phyloP scores from a whole-genome alignment of 2,329 filamentous ascomycete genomes.

The Aspergillus sp. region DNA sequence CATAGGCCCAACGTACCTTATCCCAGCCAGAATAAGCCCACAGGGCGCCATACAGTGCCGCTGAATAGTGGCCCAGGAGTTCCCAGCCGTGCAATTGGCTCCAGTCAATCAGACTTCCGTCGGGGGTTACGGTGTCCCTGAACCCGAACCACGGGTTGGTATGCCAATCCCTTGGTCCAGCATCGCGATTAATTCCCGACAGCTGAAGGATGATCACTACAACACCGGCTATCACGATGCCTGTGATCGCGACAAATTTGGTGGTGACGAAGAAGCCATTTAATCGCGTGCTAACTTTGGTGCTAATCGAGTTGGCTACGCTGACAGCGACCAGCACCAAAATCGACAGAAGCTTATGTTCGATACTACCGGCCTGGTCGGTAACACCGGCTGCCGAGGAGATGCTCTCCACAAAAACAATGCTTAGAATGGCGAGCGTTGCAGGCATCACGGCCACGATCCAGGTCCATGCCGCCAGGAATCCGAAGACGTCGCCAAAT shows the following conservation, averaged over 20 bases:
- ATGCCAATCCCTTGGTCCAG: conserved; percentile 12
- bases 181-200: neutral
- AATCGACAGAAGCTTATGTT: neutral
- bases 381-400: conserved; percentile 13
- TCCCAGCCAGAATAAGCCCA: conserved; percentile 22
- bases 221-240: neutral
- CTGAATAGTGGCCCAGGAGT: conserved; percentile 16
- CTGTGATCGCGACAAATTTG: neutral
- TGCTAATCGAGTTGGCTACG: neutral
- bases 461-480: conserved; percentile 20
- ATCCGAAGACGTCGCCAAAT: conserved; percentile 19
- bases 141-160: conserved; percentile 15
- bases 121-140: conserved; percentile 12
- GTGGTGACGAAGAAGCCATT: neutral
- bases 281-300: neutral
- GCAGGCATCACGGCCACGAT: conserved; percentile 19
- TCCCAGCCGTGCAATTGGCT: conserved; percentile 12
- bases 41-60: conserved; percentile 17
- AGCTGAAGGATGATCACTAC: conserved; percentile 11
- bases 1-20: conserved; percentile 14
- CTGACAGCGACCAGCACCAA: neutral
- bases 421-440: conserved; percentile 18
- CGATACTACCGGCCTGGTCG: neutral
- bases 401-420: conserved; percentile 19
- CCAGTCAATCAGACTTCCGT: conserved; percentile 18